Conservation (phyloP, 805 yeast species). For the Wickerhamomyces subpelliculosus region DNA sequence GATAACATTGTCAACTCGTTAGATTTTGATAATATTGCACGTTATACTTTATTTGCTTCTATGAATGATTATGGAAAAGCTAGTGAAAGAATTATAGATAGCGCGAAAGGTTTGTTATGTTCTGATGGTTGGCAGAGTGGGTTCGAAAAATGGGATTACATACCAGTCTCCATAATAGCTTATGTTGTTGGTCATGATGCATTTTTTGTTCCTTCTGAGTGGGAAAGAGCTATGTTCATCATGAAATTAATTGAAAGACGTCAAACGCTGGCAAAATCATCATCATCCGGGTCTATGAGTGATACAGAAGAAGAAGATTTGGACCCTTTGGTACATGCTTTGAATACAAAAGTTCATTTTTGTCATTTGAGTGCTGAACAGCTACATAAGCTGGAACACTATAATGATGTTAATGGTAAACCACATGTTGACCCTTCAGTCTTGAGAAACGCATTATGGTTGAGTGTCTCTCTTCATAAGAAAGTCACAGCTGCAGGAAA, state of each 20-base stretch:
- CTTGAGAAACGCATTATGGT: slow-evolving; percentile 44
- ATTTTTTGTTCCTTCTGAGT: slow-evolving; percentile 47
- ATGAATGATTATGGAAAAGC: slow-evolving; percentile 39
- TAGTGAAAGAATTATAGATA: slow-evolving; percentile 37
- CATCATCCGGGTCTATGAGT: not conserved
- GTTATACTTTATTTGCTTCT: slow-evolving; percentile 34
- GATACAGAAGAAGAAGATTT: slow-evolving; percentile 8
- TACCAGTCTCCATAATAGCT: slow-evolving; percentile 35
- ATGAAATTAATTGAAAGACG: slow-evolving; percentile 35
- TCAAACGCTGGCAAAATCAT: slow-evolving; percentile 1
- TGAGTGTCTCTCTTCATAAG: slow-evolving; percentile 35
- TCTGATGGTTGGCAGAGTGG: slow-evolving; percentile 45
- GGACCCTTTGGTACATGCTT: slow-evolving; percentile 22
- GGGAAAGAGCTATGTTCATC: slow-evolving; percentile 46
- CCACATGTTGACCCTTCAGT: slow-evolving; percentile 32
- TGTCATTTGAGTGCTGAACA: slow-evolving; percentile 45
- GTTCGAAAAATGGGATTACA: slow-evolving; percentile 37
- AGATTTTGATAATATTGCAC: slow-evolving; percentile 29
- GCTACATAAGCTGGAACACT: slow-evolving; percentile 35
- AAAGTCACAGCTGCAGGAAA: slow-evolving; percentile 26
- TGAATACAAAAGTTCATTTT: slow-evolving; percentile 37
- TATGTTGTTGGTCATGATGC: slow-evolving; percentile 42
- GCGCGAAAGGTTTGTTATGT: slow-evolving; percentile 38
- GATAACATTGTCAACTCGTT: slow-evolving; percentile 29
- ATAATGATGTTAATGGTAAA: slow-evolving; percentile 28